These are phyloP conservation scores for Hirsutella minnesotensis DNA, from an alignment of 2,329 filamentous ascomycete genomes.

Conservation along the genomic window DNA sequence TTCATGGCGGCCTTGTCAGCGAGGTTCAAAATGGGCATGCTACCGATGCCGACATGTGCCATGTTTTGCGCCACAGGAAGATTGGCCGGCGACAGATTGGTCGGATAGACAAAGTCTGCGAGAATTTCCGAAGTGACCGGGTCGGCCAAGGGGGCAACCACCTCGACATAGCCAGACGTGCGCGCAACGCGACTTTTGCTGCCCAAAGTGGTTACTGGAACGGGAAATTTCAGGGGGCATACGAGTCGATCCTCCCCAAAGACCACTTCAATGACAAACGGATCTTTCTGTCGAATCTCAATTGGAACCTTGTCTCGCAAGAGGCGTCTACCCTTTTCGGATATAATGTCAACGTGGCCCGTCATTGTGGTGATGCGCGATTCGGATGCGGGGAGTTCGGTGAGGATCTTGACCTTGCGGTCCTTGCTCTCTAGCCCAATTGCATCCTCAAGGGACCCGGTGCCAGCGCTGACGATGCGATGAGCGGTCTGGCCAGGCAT, in stretches of 20 bases:
- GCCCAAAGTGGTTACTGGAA: slow-evolving; percentile 22
- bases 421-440: slow-evolving; percentile 9
- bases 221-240: slow-evolving; percentile 25
- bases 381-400: slow-evolving; percentile 17
- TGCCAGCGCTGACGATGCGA: slow-evolving; percentile 12
- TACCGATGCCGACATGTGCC: slow-evolving; percentile 31
- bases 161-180: slow-evolving; percentile 30
- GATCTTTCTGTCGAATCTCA: slow-evolving; percentile 22
- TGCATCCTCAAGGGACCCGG: slow-evolving; percentile 10
- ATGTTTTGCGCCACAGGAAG: slow-evolving; percentile 26
- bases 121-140: slow-evolving; percentile 13
- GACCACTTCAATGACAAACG: slow-evolving; percentile 28
- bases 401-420: slow-evolving; percentile 13
- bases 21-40: slow-evolving; percentile 29
- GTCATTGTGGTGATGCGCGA: slow-evolving; percentile 22
- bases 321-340: slow-evolving; percentile 20
- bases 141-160: slow-evolving; percentile 23
- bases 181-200: slow-evolving; percentile 29
- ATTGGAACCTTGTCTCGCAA: slow-evolving; percentile 26
- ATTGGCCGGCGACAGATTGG: slow-evolving; percentile 11
- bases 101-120: slow-evolving; percentile 24
- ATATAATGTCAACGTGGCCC: slow-evolving; percentile 25
- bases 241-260: slow-evolving; percentile 21
- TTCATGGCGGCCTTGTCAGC: slow-evolving; percentile 17
- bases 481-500: slow-evolving; percentile 21